phyloP scores from a whole-genome alignment of 192 early-diverging fungal genomes.

The Coemansia pectinata region DNA sequence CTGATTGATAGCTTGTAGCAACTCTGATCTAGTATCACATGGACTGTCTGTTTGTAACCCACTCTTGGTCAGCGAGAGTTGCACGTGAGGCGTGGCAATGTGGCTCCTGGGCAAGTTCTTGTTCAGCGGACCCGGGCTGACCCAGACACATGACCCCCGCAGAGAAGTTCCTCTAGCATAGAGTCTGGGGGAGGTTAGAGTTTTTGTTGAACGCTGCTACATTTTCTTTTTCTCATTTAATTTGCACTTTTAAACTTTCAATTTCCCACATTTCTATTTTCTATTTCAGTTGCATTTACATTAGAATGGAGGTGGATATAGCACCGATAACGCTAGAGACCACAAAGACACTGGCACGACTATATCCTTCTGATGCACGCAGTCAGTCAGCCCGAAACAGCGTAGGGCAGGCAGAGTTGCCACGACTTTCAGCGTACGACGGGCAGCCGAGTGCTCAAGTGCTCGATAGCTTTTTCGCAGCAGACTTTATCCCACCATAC shows the following conservation, averaged over 20 bases:
- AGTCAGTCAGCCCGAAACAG: background rate
- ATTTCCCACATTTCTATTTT: background rate
- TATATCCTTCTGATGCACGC: constrained; percentile 22
- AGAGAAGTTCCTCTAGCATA: background rate
- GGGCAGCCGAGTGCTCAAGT: background rate
- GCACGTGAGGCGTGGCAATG: background rate
- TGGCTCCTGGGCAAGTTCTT: background rate
- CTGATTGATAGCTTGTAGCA: background rate
- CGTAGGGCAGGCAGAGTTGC: background rate
- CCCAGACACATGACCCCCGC: background rate
- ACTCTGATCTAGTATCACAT: constrained; percentile 5
- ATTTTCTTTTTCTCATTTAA: background rate
- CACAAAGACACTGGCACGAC: constrained; percentile 32
- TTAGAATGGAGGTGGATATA: constrained; percentile 46
- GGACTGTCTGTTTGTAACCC: background rate
- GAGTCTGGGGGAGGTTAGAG: background rate
- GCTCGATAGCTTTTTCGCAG: constrained; percentile 47
- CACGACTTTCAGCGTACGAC: background rate
- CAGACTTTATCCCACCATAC: constrained; percentile 48
- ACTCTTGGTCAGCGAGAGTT: background rate
- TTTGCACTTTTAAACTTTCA: background rate
- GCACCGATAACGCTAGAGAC: constrained; percentile 45
- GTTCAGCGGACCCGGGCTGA: background rate
- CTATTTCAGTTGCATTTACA: background rate
- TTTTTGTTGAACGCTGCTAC: background rate